A percentile compares a stretch with the other conserved stretches of the same genome.
These are phyloP conservation scores for Chalciporus sphaerocephalus DNA, from an alignment of 768 basidiomycete genomes.

Conservation along the genomic window DNA sequence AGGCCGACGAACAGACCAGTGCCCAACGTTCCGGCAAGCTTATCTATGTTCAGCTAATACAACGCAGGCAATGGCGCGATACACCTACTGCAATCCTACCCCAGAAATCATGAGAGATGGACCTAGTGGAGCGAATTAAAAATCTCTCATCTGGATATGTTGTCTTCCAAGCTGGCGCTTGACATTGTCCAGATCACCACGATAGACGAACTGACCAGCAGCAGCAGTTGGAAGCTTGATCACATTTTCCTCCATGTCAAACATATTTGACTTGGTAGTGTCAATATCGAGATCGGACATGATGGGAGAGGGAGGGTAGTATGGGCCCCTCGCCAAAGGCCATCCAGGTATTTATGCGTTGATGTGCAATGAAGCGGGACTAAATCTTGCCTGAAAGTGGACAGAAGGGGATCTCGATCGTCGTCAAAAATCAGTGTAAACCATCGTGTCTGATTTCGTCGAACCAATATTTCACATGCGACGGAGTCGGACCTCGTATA, in stretches of 20 bases:
- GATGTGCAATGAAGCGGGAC: no score
- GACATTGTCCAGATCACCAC: slow-evolving; percentile 13
- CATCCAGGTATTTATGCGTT: no score
- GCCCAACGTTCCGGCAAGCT: slow-evolving; percentile 30
- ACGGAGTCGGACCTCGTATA: no score
- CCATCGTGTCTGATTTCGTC: no score
- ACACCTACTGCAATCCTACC: slow-evolving; percentile 20
- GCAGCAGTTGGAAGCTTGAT: neutral
- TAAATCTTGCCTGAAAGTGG: no score
- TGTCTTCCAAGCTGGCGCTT: slow-evolving; percentile 18
- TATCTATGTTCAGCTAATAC: neutral
- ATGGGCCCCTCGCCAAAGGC: no score
- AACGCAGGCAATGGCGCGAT: neutral
- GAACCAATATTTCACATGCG: no score
- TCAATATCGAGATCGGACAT: no score
- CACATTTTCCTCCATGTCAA: slow-evolving; percentile 1
- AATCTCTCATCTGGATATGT: slow-evolving; percentile 19
- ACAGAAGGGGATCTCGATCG: no score
- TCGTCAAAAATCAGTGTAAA: no score
- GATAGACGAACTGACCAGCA: slow-evolving; percentile 13
- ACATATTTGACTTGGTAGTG: no score
- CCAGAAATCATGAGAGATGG: neutral
- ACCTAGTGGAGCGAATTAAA: neutral
- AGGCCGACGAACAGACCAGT: slow-evolving; percentile 32
- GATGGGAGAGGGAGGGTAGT: no score